Percentiles rank a stretch among this genome's conserved stretches.
phyloP scores from a whole-genome alignment of 2,329 filamentous ascomycete genomes.

The Clathrospora elynae region DNA sequence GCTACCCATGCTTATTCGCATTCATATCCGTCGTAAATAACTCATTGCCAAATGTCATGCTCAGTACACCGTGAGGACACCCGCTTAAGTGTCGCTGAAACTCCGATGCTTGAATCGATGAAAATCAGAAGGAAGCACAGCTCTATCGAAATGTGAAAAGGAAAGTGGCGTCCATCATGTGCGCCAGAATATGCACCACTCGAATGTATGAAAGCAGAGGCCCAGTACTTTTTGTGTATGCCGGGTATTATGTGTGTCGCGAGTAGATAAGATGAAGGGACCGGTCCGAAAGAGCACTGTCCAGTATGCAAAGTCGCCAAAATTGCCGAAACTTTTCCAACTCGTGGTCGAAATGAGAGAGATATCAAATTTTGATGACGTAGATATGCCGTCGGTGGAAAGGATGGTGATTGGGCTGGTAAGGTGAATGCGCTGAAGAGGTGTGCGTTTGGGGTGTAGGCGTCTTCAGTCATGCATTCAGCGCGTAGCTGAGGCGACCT shows the following conservation, averaged over 20 bases:
- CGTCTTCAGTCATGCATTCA: too few species aligned
- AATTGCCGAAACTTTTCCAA: constrained; percentile 17
- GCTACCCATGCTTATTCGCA: neutral
- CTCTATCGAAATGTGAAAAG: neutral
- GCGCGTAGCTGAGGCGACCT: neutral
- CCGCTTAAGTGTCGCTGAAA: neutral
- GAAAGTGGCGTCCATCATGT: neutral
- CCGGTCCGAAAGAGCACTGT: neutral
- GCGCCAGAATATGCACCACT: constrained; percentile 3
- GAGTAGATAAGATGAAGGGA: neutral
- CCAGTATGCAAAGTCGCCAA: constrained; percentile 17
- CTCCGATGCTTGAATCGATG: constrained; percentile 4
- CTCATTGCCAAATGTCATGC: neutral
- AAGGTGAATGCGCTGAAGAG: neutral
- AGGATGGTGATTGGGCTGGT: neutral
- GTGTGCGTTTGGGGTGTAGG: too few species aligned
- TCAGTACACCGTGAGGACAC: neutral
- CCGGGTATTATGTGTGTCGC: constrained; percentile 8
- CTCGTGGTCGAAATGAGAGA: constrained; percentile 2
- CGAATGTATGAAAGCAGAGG: constrained; percentile 5
- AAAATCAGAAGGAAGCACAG: neutral
- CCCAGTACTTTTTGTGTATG: constrained; percentile 15
- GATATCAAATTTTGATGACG: constrained; percentile 5
- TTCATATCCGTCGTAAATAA: constrained; percentile 10
- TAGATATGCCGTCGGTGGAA: neutral